Percentiles rank a stretch among this genome's conserved stretches.
Conservation (phyloP, 352 stramenopile species). For the Phytophthora capsici region DNA sequence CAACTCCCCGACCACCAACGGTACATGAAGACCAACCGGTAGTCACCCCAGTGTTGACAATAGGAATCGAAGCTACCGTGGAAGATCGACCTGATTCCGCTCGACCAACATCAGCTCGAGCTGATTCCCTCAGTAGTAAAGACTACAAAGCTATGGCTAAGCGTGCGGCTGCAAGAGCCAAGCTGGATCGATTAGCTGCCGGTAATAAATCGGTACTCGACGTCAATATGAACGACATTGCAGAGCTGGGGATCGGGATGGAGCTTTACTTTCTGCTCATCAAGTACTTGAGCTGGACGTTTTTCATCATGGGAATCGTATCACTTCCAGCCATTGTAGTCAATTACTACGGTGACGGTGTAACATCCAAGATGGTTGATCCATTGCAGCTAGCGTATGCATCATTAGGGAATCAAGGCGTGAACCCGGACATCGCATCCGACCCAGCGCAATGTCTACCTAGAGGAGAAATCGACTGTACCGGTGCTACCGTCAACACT, state of each 20-base stretch:
- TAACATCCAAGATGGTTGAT: constrained; percentile 73
- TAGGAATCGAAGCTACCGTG: not conserved
- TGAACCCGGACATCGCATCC: constrained; percentile 59
- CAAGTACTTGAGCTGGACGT: constrained; percentile 71
- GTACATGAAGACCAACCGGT: constrained; percentile 7
- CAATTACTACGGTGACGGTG: constrained; percentile 69
- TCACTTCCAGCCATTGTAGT: constrained; percentile 68
- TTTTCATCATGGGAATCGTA: constrained; percentile 76
- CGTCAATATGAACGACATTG: constrained; percentile 76
- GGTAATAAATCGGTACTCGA: constrained; percentile 74
- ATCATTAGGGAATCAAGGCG: constrained; percentile 81
- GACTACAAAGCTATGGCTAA: constrained; percentile 67
- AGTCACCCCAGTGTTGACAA: not conserved
- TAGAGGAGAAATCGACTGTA: constrained; percentile 73
- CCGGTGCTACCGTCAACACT: constrained; percentile 65
- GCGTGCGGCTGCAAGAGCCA: constrained; percentile 43
- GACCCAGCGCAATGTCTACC: constrained; percentile 56
- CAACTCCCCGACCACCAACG: constrained; percentile 10
- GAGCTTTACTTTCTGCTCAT: constrained; percentile 89
- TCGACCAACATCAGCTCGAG: constrained; percentile 9
- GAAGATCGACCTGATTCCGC: not conserved
- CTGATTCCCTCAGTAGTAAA: constrained; percentile 45
- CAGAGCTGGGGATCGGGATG: constrained; percentile 79
- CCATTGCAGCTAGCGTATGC: constrained; percentile 73
- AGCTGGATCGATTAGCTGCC: constrained; percentile 60